A percentile compares a stretch with the other conserved stretches of the same genome.
These are phyloP conservation scores for Suhomyces sp. DNA, from an alignment of 805 yeast genomes.

Conservation along the genomic window DNA sequence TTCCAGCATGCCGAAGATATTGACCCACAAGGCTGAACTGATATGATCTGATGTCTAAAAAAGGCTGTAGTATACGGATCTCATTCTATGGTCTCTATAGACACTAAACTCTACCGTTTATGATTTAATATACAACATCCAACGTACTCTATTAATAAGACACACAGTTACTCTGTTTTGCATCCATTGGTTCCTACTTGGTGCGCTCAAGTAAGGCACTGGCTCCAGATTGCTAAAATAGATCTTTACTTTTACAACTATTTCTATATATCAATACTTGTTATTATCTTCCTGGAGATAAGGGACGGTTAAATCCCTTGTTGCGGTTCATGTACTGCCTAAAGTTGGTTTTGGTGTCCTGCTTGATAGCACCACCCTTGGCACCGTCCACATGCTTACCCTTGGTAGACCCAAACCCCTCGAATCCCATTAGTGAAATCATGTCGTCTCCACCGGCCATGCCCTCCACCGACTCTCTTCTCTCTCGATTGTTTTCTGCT, in stretches of 20 bases:
- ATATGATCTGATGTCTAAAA: too few species aligned
- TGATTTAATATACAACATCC: too few species aligned
- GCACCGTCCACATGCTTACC: slow-evolving; percentile 53
- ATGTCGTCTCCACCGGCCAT: slow-evolving; percentile 24
- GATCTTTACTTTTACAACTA: neutral
- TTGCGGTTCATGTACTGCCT: slow-evolving; percentile 60
- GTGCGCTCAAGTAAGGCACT: too few species aligned
- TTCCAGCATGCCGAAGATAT: too few species aligned
- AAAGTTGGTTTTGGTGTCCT: slow-evolving; percentile 43
- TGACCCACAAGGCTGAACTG: too few species aligned
- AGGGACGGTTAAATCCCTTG: slow-evolving; percentile 54
- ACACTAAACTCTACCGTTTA: too few species aligned
- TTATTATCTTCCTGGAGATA: slow-evolving; percentile 41
- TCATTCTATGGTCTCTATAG: too few species aligned
- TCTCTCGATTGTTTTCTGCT: slow-evolving; percentile 2
- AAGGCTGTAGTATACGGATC: too few species aligned
- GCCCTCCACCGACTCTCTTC: slow-evolving; percentile 17
- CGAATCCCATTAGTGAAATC: slow-evolving; percentile 56
- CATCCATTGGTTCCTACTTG: too few species aligned
- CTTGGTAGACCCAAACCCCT: slow-evolving; percentile 53
- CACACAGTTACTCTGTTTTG: too few species aligned
- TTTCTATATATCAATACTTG: neutral
- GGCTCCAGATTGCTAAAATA: too few species aligned
- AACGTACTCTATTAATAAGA: too few species aligned
- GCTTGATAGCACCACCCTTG: slow-evolving; percentile 42